A percentile compares a stretch with the other conserved stretches of the same genome.
Conservation (phyloP, 352 stramenopile species). For the Phytophthora pinifolia region DNA sequence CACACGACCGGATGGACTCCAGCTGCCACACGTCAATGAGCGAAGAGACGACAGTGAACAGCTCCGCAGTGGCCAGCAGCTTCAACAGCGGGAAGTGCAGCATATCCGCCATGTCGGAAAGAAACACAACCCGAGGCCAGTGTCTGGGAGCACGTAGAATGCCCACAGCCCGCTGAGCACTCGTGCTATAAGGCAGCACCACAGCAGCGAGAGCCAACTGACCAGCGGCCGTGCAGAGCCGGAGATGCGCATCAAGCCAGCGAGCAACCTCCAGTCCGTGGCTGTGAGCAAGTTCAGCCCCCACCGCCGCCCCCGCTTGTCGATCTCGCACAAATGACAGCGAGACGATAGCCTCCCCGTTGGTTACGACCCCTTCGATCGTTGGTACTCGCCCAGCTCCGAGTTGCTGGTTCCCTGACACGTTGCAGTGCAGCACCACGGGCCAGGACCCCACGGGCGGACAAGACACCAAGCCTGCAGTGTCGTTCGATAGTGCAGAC, state of each 20-base stretch:
- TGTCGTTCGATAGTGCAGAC: slow-evolving; percentile 12
- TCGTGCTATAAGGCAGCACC: slow-evolving; percentile 42
- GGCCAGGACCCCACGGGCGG: slow-evolving; percentile 22
- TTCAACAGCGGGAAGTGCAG: slow-evolving; percentile 49
- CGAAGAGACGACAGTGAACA: slow-evolving; percentile 35
- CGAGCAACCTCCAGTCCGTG: slow-evolving; percentile 62
- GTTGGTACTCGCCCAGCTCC: slow-evolving; percentile 14
- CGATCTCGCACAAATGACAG: slow-evolving; percentile 35
- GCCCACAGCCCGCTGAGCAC: slow-evolving; percentile 37
- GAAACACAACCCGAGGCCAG: slow-evolving; percentile 42
- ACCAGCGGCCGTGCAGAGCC: slow-evolving; percentile 26
- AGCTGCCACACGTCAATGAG: slow-evolving; percentile 42
- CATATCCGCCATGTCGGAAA: slow-evolving; percentile 49
- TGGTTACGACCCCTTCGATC: slow-evolving; percentile 43
- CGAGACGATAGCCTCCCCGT: slow-evolving; percentile 36
- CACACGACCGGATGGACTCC: slow-evolving; percentile 25
- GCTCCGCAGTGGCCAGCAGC: slow-evolving; percentile 35
- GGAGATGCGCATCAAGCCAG: slow-evolving; percentile 43
- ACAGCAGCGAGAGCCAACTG: slow-evolving; percentile 43
- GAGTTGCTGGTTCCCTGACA: slow-evolving; percentile 11
- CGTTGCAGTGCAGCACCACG: slow-evolving; percentile 40
- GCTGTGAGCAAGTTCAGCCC: slow-evolving; percentile 22
- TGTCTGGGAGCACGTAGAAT: slow-evolving; percentile 35
- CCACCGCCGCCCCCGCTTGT: slow-evolving; percentile 13
- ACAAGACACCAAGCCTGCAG: slow-evolving; percentile 9